Percentiles rank a stretch among this genome's conserved stretches.
Conservation (phyloP, 495 filamentous ascomycete species). For the Aspergillus carlsbadensis region DNA sequence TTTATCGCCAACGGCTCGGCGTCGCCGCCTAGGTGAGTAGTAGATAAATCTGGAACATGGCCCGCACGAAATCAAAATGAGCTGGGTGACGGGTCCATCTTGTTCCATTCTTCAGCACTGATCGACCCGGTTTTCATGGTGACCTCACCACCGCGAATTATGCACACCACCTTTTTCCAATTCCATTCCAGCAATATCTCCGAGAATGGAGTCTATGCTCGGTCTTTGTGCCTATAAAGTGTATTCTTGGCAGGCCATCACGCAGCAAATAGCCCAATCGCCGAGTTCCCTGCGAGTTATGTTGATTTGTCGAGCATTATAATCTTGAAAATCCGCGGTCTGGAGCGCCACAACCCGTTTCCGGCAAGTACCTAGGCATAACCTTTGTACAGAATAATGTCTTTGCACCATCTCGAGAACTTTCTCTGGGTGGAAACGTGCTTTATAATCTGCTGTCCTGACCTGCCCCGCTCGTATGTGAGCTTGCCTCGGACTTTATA, state of each 20-base stretch:
- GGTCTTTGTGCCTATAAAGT: conserved; percentile 33
- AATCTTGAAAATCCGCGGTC: not conserved
- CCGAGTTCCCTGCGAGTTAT: not conserved
- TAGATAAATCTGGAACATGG: too few relatives aligned
- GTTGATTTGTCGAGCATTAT: conserved; percentile 4
- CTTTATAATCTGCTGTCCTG: conserved; percentile 16
- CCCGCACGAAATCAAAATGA: too few relatives aligned
- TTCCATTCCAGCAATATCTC: conserved; percentile 17
- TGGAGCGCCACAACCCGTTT: conserved; percentile 1
- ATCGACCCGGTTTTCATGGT: not conserved
- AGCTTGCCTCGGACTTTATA: conserved; percentile 7
- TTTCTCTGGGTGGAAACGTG: conserved; percentile 11
- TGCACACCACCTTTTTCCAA: not conserved
- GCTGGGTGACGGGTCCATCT: too few relatives aligned
- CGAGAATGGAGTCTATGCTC: conserved; percentile 17
- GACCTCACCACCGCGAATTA: not conserved
- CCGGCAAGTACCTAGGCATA: conserved; percentile 10
- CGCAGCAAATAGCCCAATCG: not conserved
- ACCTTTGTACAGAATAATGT: not conserved
- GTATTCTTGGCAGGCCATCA: conserved; percentile 18
- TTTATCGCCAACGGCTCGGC: too few relatives aligned
- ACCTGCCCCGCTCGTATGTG: conserved; percentile 8
- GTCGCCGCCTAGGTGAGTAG: too few relatives aligned
- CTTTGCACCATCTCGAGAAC: conserved; percentile 10
- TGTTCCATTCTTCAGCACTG: not conserved